Base-by-base conservation (phyloP, 2,329 filamentous ascomycete genomes). In the Arthrobotrys pseudoclavata region DNA sequence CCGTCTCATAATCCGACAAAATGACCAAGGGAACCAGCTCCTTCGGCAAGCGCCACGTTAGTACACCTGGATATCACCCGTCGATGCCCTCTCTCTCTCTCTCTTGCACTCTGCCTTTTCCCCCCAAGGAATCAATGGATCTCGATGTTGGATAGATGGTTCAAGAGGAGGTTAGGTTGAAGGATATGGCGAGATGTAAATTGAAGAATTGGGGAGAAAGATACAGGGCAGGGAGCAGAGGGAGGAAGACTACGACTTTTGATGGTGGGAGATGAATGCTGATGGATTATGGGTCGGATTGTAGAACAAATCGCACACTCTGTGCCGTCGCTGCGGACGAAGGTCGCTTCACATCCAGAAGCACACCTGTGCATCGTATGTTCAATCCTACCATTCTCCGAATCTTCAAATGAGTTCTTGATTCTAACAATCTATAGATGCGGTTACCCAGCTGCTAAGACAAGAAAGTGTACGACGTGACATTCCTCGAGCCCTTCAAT, bases 341-440 rank as follows among this genome's bases (percentile, higher is more conserved):
- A 94, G 96, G 86, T 97, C 96, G 84, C 91, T 97, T 87, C 96
- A 99, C 91, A 91, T 98, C 88, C 96, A 99, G 90, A 99, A 99
- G 92, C 91, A 97, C 87, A 96, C 94, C 85, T 99, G 96, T 89
- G 86, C 95, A 83, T 90, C 89, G 84, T 78, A 78, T 18, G 74
- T 78, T 62, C 55, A 4, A n/a, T 12, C 15, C 10, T 45, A n/a
- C 13, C 13, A 40, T 40, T 1, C 15, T 37, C n/a, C 4, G 37
- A 40, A 15, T 40, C 34, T 37, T 34, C 15, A 12, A 55, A 55
- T 15, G 18, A 18, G 12, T 0, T 22, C 13, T 29, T 45, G 9
- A 24, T 29, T 26, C 71, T 71, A 71, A 77, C 67, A 40, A 9
- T n/a, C 13, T 29, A 67, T 22, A 89, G 89, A 84, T 99, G 96